Conservation (phyloP, 2,329 filamentous ascomycete genomes). For the Microdochium paspali region DNA sequence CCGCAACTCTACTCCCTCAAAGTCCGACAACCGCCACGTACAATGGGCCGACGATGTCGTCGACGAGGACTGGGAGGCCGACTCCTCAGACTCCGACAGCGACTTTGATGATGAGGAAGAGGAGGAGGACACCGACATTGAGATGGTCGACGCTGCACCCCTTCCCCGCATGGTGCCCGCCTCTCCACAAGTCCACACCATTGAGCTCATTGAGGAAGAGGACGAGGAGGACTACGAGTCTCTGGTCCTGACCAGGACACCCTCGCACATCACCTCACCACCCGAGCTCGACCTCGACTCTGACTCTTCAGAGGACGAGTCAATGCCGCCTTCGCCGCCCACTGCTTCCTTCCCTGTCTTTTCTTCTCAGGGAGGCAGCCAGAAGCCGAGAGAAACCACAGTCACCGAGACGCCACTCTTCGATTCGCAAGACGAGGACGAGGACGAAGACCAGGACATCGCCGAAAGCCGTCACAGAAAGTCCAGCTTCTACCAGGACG, state of each 20-base stretch:
- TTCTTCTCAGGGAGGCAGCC: conserved; percentile 43
- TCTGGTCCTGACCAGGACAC: conserved; percentile 59
- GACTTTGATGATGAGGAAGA: conserved; percentile 41
- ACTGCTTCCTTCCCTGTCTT: conserved; percentile 48
- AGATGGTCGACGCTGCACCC: conserved; percentile 40
- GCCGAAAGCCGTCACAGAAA: conserved; percentile 18
- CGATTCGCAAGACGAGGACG: conserved; percentile 26
- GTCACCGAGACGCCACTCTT: conserved; percentile 20
- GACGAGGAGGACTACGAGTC: conserved; percentile 48
- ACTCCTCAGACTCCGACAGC: conserved; percentile 47
- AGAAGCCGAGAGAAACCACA: conserved; percentile 21
- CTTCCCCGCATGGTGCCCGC: conserved; percentile 32
- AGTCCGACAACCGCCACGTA: conserved; percentile 59
- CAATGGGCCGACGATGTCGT: conserved; percentile 78
- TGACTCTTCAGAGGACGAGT: conserved; percentile 63
- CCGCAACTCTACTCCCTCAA: conserved; percentile 41
- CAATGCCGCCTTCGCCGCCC: conserved; percentile 63
- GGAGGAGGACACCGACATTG: conserved; percentile 49
- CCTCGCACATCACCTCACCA: conserved; percentile 55
- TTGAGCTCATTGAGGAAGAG: conserved; percentile 31
- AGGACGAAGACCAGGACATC: conserved; percentile 12
- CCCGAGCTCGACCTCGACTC: conserved; percentile 64
- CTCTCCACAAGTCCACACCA: conserved; percentile 23
- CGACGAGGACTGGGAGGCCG: conserved; percentile 62
- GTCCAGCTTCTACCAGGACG: conserved; percentile 37